Evolutionary conservation across 1,284 basidiomycete genomes (phyloP), one percentile per base, ranked within the genome.

Genomic region (Melampsora americana): DNA sequence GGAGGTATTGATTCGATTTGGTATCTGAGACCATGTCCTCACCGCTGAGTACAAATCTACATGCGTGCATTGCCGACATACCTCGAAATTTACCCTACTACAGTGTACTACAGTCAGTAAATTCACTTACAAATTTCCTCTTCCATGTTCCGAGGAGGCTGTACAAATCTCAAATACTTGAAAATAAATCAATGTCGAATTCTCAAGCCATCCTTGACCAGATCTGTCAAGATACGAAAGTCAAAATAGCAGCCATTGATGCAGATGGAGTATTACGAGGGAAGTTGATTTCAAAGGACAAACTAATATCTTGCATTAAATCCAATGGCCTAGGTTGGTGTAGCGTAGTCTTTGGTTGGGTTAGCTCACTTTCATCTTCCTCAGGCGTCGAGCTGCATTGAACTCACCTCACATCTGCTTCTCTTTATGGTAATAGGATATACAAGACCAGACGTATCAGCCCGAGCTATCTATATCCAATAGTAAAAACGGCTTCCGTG

Each of bases 261-360:
- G 78, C 80, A 23, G 95, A 99, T 83, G 95, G 95, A 48, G 89
- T 98, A 23, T 86, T 97, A 18, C 87, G 95, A 65, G 95, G 95
- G 65, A 98, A 97, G 84, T 69, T 79, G 77, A 79, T 78, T 72
- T 92, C 91, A 39, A 96, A 92, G 84, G 86, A 89, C 71, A 99
- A 99, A 84, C 96, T 99, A 81, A 82, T 98, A 39, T 90, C 89
- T 66, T 90, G 91, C 0, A 90, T 87, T n/a, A 88, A 90, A 77
- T 87, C 89, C 2, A 88, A 90, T 77, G 92, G 92, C 12, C 53
- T 68, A 26, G 53, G 79, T 77, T 71, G 80, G 80, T 78, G 80
- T 77, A 56, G 80, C 78, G 64, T 79, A 77, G 60, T 80, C 76
- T 56, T 80, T 79, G 78, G 80, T 78, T 80, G 80, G 80, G 71